Percentiles rank a stretch among this genome's conserved stretches.
phyloP scores from a whole-genome alignment of 2,329 filamentous ascomycete genomes.

The Aspergillus aculeatus region DNA sequence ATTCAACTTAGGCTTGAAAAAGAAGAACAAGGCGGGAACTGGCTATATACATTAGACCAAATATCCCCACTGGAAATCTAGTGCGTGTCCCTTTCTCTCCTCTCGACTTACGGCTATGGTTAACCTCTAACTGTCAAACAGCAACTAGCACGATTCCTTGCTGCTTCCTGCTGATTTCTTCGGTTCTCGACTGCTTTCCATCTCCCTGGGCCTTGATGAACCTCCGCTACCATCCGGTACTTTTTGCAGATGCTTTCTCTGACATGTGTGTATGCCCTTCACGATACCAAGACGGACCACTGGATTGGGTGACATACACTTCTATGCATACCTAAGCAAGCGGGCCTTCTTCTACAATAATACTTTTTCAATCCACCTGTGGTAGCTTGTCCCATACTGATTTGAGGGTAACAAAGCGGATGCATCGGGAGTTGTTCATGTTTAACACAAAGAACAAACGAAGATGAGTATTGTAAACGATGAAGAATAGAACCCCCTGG shows the following conservation, averaged over 20 bases:
- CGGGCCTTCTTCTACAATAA: slow-evolving; percentile 12
- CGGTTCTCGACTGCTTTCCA: background rate
- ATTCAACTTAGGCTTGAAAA: slow-evolving; percentile 62
- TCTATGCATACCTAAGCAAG: slow-evolving; percentile 9
- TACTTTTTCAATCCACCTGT: background rate
- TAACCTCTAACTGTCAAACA: slow-evolving; percentile 21
- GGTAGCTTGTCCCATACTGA: background rate
- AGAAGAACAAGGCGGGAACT: slow-evolving; percentile 90
- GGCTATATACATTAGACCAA: slow-evolving; percentile 95
- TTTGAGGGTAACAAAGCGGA: background rate
- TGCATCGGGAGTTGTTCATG: background rate
- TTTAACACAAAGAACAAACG: background rate
- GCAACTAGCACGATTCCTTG: slow-evolving; percentile 27
- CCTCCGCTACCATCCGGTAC: background rate
- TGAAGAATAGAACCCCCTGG: background rate
- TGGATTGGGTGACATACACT: slow-evolving; percentile 3
- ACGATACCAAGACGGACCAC: slow-evolving; percentile 1
- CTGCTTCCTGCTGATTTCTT: background rate
- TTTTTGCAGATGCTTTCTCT: background rate
- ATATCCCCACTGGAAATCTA: slow-evolving; percentile 97
- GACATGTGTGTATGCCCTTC: background rate
- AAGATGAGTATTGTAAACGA: background rate
- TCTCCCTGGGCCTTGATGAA: background rate
- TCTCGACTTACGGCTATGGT: background rate
- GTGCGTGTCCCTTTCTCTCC: slow-evolving; percentile 29